These are phyloP conservation scores for Talaromyces sp. DNA, from an alignment of 2,329 filamentous ascomycete species.

Conservation along the genomic window DNA sequence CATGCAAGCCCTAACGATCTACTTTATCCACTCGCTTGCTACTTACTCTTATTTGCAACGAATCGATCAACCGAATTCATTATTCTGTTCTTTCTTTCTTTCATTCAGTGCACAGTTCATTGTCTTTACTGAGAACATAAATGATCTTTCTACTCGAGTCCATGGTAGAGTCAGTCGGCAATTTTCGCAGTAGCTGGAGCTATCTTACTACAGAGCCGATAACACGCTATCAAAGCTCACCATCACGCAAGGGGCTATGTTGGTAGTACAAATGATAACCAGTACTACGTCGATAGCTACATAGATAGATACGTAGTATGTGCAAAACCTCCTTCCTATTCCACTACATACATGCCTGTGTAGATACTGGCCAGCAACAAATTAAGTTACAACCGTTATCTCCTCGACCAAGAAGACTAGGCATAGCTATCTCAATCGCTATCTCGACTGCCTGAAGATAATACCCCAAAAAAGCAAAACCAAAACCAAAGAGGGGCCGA, in stretches of 20 bases:
- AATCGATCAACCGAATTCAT: not conserved
- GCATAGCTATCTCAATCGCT: not conserved
- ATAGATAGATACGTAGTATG: not conserved
- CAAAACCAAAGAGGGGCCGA: not conserved
- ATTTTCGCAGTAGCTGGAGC: not conserved
- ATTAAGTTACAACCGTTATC: not conserved
- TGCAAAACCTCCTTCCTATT: slow-evolving; percentile 7
- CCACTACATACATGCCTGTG: not conserved
- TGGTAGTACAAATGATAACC: not conserved
- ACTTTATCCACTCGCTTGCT: not conserved
- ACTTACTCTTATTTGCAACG: not conserved
- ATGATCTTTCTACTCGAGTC: not conserved
- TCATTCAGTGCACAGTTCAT: not conserved
- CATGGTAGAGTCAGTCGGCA: not conserved
- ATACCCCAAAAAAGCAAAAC: not conserved
- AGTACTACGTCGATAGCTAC: not conserved
- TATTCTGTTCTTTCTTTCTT: not conserved
- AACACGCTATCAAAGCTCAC: not conserved
- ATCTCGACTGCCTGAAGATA: not conserved
- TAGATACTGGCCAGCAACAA: not conserved
- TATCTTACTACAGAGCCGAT: not conserved
- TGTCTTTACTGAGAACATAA: not conserved
- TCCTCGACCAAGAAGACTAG: not conserved
- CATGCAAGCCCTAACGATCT: not conserved
- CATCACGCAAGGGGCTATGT: not conserved